phyloP scores from a whole-genome alignment of 176 grass and related monocot species.

The Eragrostis curvula region DNA sequence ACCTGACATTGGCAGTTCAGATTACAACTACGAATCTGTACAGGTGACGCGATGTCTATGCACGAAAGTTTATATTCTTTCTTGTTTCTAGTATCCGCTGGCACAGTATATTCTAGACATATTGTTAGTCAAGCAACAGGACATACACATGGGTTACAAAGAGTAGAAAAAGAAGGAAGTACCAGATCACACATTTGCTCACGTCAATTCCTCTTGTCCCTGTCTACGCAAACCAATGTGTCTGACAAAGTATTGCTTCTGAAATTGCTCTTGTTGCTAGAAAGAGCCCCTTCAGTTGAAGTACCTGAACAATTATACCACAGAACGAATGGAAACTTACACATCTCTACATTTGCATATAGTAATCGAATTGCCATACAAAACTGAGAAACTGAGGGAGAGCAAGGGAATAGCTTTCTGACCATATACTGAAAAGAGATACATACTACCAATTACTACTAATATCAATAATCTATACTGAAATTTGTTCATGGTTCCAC shows the following conservation, averaged over 20 bases:
- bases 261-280: conserved; percentile 3
- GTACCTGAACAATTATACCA: neutral
- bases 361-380: too few species aligned
- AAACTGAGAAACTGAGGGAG: too few species aligned
- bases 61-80: neutral
- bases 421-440: too few species aligned
- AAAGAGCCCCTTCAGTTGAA: neutral
- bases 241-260: conserved; percentile 24
- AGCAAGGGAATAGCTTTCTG: neutral
- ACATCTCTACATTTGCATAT: neutral
- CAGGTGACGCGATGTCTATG: neutral
- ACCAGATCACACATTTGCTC: neutral
- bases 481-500: neutral
- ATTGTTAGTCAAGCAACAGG: too few species aligned
- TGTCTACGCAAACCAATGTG: conserved; percentile 1
- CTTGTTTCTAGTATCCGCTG: neutral
- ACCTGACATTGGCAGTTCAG: too few species aligned
- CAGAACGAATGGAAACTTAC: neutral
- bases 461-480: neutral
- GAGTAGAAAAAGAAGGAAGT: neutral
- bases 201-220: neutral
- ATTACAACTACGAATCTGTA: too few species aligned
- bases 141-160: neutral
- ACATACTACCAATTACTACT: too few species aligned
- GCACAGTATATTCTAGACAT: neutral